phyloP scores from a whole-genome alignment of 345 rosid species.

The Linum trigynum region DNA sequence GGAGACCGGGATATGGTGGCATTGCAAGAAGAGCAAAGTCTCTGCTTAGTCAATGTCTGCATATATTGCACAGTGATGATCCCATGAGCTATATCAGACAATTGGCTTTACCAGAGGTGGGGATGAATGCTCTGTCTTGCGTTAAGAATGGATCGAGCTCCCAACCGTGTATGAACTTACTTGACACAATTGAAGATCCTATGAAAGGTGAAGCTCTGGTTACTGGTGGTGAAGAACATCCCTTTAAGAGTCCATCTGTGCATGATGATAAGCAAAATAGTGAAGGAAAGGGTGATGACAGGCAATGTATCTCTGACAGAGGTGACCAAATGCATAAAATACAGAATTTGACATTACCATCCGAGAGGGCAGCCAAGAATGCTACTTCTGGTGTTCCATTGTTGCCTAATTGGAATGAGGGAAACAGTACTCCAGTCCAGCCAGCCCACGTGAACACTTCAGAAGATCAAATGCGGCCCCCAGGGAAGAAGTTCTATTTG shows the following conservation, averaged over 20 bases:
- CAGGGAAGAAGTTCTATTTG: constrained; percentile 67
- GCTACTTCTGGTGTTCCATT: constrained; percentile 8
- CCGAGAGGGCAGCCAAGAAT: constrained; percentile 7
- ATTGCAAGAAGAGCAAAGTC: constrained; percentile 29
- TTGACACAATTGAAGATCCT: constrained; percentile 10
- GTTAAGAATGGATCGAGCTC: constrained; percentile 11
- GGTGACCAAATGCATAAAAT: constrained; percentile 19
- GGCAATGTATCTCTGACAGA: constrained; percentile 10
- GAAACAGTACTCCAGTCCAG: constrained; percentile 14
- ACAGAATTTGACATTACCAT: constrained; percentile 13
- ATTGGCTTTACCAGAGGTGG: constrained; percentile 20
- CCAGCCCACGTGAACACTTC: constrained; percentile 11
- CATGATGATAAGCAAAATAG: not conserved
- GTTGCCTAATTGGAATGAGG: constrained; percentile 12
- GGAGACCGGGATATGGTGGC: constrained; percentile 16
- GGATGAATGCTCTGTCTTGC: constrained; percentile 15
- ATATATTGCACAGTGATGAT: constrained; percentile 45
- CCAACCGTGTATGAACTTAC: constrained; percentile 10
- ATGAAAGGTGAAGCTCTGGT: constrained; percentile 20
- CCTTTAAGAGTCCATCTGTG: constrained; percentile 10
- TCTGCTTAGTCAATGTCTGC: constrained; percentile 44
- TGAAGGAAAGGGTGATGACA: not conserved
- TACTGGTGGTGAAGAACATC: constrained; percentile 11
- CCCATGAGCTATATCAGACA: constrained; percentile 47
- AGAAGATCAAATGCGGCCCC: constrained; percentile 22